Percentiles rank a stretch among this genome's conserved stretches.
phyloP scores from a whole-genome alignment of 1,284 basidiomycete species.

The Apiotrichum domesticum region DNA sequence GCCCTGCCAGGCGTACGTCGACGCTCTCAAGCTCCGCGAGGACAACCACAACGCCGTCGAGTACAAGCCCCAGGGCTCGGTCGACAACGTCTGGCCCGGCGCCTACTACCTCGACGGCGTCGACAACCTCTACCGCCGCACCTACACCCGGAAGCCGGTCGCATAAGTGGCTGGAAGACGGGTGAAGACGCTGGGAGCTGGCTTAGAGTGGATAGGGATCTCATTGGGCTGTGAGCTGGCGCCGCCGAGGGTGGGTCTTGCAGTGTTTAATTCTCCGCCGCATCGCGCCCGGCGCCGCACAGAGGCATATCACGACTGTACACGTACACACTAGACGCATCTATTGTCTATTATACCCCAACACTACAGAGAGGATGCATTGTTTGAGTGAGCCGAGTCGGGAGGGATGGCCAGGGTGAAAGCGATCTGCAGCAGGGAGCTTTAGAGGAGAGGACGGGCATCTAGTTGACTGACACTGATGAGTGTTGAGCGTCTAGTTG shows the following conservation, averaged over 20 bases:
- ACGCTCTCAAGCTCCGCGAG: constrained; percentile 76
- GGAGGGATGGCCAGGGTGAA: too few relatives aligned
- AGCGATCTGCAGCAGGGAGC: too few relatives aligned
- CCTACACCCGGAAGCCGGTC: constrained; percentile 54
- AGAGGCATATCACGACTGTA: constrained; percentile 2
- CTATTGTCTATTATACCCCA: constrained; percentile 9
- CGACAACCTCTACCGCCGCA: constrained; percentile 87
- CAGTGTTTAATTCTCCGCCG: too few relatives aligned
- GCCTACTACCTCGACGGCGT: constrained; percentile 89
- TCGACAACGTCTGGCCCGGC: constrained; percentile 91
- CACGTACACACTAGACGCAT: not conserved
- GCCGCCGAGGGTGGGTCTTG: too few relatives aligned
- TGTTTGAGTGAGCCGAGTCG: constrained; percentile 2
- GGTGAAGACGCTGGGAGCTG: too few relatives aligned
- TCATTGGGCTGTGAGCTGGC: too few relatives aligned
- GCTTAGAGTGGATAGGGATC: too few relatives aligned
- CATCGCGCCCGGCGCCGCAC: too few relatives aligned
- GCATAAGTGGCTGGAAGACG: constrained; percentile 6
- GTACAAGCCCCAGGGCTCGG: constrained; percentile 76
- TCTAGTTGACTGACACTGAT: too few relatives aligned
- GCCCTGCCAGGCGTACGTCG: constrained; percentile 77
- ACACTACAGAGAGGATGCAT: not conserved
- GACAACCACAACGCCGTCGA: constrained; percentile 89
- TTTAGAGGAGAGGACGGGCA: too few relatives aligned
- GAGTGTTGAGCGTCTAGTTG: too few relatives aligned